Evolutionary conservation across 257 asterid species (phyloP).

Genomic region (Solanum tarapatanum): DNA sequence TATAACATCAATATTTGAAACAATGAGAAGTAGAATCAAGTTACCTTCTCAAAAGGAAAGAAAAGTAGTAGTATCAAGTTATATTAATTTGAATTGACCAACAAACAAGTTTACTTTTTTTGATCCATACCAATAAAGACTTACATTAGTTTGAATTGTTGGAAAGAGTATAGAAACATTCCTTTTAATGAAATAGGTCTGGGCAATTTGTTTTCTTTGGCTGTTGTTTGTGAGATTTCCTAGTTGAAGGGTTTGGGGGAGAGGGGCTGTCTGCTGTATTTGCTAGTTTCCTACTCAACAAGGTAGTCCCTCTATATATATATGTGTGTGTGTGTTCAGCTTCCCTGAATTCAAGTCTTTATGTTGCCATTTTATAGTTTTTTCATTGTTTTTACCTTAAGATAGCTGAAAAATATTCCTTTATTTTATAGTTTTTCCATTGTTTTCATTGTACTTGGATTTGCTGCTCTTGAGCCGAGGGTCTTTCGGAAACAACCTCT

Average conservation of each 20-base stretch:
- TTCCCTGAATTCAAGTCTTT: not conserved
- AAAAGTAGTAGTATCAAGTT: not conserved
- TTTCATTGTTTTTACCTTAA: not conserved
- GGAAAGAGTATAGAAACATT: not conserved
- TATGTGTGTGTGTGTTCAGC: not conserved
- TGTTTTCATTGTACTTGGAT: not conserved
- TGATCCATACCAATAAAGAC: not conserved
- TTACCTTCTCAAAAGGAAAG: not conserved
- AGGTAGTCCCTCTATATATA: not conserved
- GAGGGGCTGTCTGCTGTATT: not conserved
- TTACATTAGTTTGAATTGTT: not conserved
- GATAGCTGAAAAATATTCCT: not conserved
- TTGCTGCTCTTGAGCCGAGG: not conserved
- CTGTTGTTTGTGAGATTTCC: not conserved
- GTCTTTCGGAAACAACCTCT: not conserved
- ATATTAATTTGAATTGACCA: not conserved
- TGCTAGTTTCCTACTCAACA: not conserved
- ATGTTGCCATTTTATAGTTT: not conserved
- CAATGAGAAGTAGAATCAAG: not conserved
- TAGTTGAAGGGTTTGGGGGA: not conserved
- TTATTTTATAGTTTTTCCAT: too few species aligned
- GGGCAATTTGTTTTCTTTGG: not conserved
- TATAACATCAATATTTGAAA: not conserved
- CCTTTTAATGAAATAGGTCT: not conserved
- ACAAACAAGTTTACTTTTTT: not conserved